These are phyloP conservation scores for Trichoderma atrobrunneum DNA, from an alignment of 2,329 filamentous ascomycete genomes.

Conservation along the genomic window DNA sequence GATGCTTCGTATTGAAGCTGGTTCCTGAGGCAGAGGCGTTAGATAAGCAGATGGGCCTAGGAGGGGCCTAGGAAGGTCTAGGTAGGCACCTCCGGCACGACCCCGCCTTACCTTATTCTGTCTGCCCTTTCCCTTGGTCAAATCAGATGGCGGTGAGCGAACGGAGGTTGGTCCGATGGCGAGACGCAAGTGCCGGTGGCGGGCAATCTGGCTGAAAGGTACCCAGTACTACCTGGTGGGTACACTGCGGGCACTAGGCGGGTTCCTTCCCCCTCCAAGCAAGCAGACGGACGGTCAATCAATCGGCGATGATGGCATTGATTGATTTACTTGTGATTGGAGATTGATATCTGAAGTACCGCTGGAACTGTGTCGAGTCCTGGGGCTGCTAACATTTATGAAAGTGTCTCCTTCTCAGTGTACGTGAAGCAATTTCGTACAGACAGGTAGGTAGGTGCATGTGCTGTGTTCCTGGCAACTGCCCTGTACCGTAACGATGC, in stretches of 20 bases:
- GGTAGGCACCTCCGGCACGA: not conserved
- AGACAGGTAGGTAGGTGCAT: not conserved
- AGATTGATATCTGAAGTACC: no score
- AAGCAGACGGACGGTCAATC: not conserved
- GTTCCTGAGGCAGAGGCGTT: not conserved
- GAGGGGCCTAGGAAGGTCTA: not conserved
- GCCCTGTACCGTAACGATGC: not conserved
- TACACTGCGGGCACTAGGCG: not conserved
- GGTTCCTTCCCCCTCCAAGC: not conserved
- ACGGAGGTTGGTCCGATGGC: slow-evolving; percentile 4
- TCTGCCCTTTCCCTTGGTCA: not conserved
- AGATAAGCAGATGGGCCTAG: not conserved
- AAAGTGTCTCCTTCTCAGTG: not conserved
- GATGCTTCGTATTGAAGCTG: not conserved
- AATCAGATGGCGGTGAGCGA: slow-evolving; percentile 14
- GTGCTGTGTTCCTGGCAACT: not conserved
- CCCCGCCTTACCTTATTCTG: not conserved
- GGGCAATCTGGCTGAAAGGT: slow-evolving; percentile 1
- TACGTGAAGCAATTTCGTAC: not conserved
- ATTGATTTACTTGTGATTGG: not conserved
- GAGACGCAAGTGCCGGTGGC: slow-evolving; percentile 17
- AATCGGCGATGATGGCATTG: not conserved
- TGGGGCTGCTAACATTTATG: not conserved
- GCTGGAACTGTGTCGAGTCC: no score
- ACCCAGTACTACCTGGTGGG: not conserved